Evolutionary conservation across 2,329 filamentous ascomycete species (phyloP).

Genomic region (Apiospora rasikravindrae): DNA sequence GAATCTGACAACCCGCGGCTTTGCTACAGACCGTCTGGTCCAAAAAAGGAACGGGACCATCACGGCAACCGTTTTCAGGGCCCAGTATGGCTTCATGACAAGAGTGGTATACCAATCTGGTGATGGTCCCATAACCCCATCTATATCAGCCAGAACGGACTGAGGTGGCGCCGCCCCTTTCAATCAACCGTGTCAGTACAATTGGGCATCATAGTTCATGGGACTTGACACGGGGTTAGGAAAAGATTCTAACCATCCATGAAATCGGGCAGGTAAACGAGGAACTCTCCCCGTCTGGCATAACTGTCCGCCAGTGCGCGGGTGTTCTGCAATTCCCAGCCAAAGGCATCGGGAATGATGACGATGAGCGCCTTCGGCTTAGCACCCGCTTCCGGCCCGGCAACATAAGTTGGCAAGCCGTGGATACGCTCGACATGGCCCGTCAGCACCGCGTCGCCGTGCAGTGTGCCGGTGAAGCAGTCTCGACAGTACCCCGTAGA

Average conservation of each 20-base stretch:
- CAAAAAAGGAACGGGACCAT: slow-evolving; percentile 31
- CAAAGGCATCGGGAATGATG: slow-evolving; percentile 56
- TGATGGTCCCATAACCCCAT: slow-evolving; percentile 21
- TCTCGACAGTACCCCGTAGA: slow-evolving; percentile 28
- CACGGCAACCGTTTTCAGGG: not conserved
- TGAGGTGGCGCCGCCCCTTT: slow-evolving; percentile 17
- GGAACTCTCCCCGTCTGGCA: slow-evolving; percentile 48
- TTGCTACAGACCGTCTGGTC: slow-evolving; percentile 33
- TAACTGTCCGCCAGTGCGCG: slow-evolving; percentile 54
- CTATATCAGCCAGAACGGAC: slow-evolving; percentile 19
- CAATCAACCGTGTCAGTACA: not conserved
- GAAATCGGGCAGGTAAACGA: slow-evolving; percentile 57
- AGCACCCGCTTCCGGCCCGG: slow-evolving; percentile 44
- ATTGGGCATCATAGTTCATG: not conserved
- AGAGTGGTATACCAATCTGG: slow-evolving; percentile 21
- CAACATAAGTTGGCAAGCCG: slow-evolving; percentile 50
- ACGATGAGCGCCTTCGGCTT: slow-evolving; percentile 50
- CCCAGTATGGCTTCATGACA: slow-evolving; percentile 19
- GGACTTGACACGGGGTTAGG: not conserved
- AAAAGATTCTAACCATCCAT: slow-evolving; percentile 46
- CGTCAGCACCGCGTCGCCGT: slow-evolving; percentile 42
- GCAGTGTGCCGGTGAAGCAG: slow-evolving; percentile 44
- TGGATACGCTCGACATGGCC: slow-evolving; percentile 49
- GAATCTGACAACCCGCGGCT: slow-evolving; percentile 44
- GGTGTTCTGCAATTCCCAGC: slow-evolving; percentile 54